phyloP scores from a whole-genome alignment of 2,329 filamentous ascomycete species.

The Aspergillus niger region DNA sequence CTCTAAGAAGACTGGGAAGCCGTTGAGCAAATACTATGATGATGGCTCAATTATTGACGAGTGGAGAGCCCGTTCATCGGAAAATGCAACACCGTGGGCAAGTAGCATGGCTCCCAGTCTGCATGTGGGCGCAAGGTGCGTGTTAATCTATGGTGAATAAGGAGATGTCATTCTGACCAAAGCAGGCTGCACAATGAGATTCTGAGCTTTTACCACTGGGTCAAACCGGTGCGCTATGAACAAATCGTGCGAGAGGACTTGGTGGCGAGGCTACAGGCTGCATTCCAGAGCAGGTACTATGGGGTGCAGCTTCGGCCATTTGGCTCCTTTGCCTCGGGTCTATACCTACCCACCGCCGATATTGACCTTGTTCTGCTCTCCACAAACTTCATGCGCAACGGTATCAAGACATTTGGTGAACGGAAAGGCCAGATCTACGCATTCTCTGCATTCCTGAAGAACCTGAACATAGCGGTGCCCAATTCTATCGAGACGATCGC shows the following conservation, averaged over 20 bases:
- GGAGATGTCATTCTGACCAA: conserved; percentile 15
- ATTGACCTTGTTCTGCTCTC: conserved; percentile 89
- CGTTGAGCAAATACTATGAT: conserved; percentile 51
- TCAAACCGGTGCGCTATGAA: conserved; percentile 76
- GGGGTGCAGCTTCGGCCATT: conserved; percentile 72
- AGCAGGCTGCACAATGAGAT: conserved; percentile 86
- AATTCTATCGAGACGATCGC: conserved; percentile 68
- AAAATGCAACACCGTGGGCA: conserved; percentile 64
- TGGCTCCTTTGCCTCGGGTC: conserved; percentile 88
- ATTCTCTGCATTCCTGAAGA: conserved; percentile 63
- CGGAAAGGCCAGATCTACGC: conserved; percentile 58
- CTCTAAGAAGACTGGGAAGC: conserved; percentile 56
- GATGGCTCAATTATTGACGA: conserved; percentile 54
- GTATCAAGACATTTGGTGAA: conserved; percentile 54
- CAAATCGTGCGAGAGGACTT: conserved; percentile 72
- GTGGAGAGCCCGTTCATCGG: conserved; percentile 53
- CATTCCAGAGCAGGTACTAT: conserved; percentile 60
- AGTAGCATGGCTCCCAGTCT: conserved; percentile 30
- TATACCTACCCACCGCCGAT: conserved; percentile 78
- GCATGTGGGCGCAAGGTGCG: conserved; percentile 39
- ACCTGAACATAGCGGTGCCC: conserved; percentile 58
- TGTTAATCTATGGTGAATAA: not conserved
- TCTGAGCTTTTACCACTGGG: conserved; percentile 82
- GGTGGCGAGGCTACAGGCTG: conserved; percentile 65
- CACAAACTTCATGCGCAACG: conserved; percentile 58